These are phyloP conservation scores for Nematodospora anomalae DNA, from an alignment of 1,139 yeast species.

Conservation along the genomic window DNA sequence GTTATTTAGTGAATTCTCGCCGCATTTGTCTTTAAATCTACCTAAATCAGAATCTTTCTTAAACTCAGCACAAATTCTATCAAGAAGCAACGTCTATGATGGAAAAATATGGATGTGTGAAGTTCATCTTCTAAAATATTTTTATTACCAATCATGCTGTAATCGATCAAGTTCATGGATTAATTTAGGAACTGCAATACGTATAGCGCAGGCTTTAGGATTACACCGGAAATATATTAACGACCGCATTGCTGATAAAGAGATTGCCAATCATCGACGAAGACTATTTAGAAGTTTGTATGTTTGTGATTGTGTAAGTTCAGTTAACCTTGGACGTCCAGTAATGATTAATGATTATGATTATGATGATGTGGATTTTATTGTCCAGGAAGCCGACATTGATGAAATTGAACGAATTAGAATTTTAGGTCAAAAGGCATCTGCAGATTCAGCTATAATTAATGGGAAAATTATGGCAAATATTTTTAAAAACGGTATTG, in stretches of 20 bases:
- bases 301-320: conserved; percentile 40
- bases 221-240: conserved; percentile 57
- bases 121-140: conserved; percentile 34
- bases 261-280: conserved; percentile 27
- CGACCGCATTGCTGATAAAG: conserved; percentile 35
- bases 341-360: conserved; percentile 37
- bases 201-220: conserved; percentile 65
- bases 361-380: conserved; percentile 34
- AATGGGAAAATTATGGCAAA: conserved; percentile 34
- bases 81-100: conserved; percentile 32
- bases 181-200: conserved; percentile 40
- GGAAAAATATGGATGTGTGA: conserved; percentile 44
- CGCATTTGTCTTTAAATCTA: conserved; percentile 19
- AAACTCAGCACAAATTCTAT: conserved; percentile 29
- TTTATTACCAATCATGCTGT: conserved; percentile 38
- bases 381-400: conserved; percentile 2
- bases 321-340: conserved; percentile 43
- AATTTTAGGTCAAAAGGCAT: conserved; percentile 13
- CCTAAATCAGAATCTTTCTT: conserved; percentile 24
- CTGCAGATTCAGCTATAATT: conserved; percentile 18
- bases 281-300: conserved; percentile 41
- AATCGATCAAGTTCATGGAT: conserved; percentile 43
- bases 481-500: conserved; percentile 31
- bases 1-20: conserved; percentile 21
- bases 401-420: conserved; percentile 12